phyloP scores from a whole-genome alignment of 768 basidiomycete genomes.

The Termitomyces sp. region DNA sequence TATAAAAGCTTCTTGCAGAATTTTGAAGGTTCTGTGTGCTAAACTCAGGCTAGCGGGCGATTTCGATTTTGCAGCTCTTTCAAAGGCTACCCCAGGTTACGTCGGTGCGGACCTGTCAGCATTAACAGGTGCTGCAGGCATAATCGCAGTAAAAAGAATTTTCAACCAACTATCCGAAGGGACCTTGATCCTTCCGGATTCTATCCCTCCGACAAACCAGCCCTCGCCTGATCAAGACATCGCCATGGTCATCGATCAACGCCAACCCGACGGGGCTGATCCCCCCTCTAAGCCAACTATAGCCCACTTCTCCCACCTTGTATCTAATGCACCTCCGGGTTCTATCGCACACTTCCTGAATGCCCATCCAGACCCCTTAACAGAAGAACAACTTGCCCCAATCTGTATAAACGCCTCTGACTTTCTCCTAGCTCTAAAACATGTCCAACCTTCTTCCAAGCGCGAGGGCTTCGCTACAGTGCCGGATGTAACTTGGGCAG shows the following conservation, averaged over 20 bases:
- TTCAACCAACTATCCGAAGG: conserved; percentile 76
- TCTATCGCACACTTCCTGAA: conserved; percentile 90
- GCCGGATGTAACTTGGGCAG: conserved; percentile 92
- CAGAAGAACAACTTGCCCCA: conserved; percentile 70
- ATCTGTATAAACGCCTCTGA: conserved; percentile 78
- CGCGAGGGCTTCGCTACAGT: conserved; percentile 98
- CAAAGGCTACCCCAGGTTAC: conserved; percentile 94
- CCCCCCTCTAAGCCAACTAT: neutral
- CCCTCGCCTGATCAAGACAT: conserved; percentile 24
- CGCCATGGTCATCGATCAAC: conserved; percentile 38
- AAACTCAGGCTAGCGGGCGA: conserved; percentile 83
- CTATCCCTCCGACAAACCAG: conserved; percentile 13
- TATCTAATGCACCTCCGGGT: conserved; percentile 31
- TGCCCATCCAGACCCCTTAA: conserved; percentile 79
- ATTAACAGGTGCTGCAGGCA: conserved; percentile 88
- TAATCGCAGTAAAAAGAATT: conserved; percentile 94
- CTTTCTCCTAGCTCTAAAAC: conserved; percentile 74
- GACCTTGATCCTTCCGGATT: conserved; percentile 48
- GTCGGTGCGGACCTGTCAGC: conserved; percentile 94
- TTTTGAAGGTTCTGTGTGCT: conserved; percentile 77
- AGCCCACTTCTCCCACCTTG: conserved; percentile 20
- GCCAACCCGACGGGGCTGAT: conserved; percentile 7
- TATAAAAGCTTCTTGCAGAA: conserved; percentile 32
- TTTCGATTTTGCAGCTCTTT: conserved; percentile 80
- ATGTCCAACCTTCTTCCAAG: conserved; percentile 94